Conservation (phyloP, 2,329 filamentous ascomycete species). For the Plectosphaerella cucumerina region DNA sequence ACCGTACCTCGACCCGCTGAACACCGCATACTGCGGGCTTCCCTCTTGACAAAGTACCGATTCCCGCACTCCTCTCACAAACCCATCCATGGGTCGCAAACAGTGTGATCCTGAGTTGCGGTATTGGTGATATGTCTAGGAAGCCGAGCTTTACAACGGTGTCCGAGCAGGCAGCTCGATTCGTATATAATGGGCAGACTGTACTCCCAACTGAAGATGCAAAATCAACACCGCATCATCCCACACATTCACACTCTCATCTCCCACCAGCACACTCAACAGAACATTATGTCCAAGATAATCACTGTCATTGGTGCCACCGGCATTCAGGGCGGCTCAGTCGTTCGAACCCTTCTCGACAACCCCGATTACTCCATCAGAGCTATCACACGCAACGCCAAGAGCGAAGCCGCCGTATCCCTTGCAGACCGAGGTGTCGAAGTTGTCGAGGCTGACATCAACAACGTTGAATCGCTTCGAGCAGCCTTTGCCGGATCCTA, state of each 20-base stretch:
- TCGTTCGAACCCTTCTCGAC: conserved; percentile 7
- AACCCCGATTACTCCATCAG: conserved; percentile 16
- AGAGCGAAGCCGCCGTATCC: conserved; percentile 24
- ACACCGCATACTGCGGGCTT: background rate
- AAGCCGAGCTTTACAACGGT: no score
- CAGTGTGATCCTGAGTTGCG: no score
- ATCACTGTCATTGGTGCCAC: background rate
- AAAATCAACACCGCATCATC: background rate
- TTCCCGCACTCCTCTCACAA: no score
- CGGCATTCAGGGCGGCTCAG: conserved; percentile 9
- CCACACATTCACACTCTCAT: no score
- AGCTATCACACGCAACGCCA: conserved; percentile 36
- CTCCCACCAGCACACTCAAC: background rate
- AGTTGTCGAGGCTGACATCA: conserved; percentile 27
- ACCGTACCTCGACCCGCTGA: background rate
- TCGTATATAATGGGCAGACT: background rate
- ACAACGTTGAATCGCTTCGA: conserved; percentile 23
- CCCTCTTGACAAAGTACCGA: no score
- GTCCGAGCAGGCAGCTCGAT: no score
- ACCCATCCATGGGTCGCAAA: no score
- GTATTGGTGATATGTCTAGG: no score
- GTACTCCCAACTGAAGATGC: background rate
- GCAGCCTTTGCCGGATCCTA: conserved; percentile 29
- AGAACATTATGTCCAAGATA: conserved; percentile 21
- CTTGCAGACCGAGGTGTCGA: conserved; percentile 27